Percentiles rank a stretch among this genome's conserved stretches.
These are phyloP conservation scores for Ophiostoma novo-ulmi DNA, from an alignment of 2,329 filamentous ascomycete species.

Conservation along the genomic window DNA sequence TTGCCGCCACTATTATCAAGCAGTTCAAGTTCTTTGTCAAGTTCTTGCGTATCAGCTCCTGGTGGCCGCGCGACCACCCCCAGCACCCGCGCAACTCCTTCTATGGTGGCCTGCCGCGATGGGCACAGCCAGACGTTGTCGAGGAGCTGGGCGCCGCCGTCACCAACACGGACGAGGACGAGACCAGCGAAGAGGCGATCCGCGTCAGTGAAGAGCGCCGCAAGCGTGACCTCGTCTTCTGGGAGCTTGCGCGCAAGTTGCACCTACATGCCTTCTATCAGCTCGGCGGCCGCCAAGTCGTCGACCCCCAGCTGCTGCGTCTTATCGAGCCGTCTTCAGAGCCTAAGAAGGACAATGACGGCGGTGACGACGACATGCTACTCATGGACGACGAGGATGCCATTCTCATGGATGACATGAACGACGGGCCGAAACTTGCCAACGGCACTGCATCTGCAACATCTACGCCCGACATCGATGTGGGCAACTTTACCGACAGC, in stretches of 20 bases:
- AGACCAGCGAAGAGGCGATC: constrained; percentile 63
- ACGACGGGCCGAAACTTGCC: constrained; percentile 36
- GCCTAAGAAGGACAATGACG: constrained; percentile 29
- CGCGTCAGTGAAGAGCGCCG: constrained; percentile 53
- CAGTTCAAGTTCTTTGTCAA: constrained; percentile 94
- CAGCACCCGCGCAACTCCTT: constrained; percentile 40
- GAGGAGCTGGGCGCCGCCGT: constrained; percentile 46
- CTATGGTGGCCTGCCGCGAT: constrained; percentile 67
- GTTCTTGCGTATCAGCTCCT: constrained; percentile 83
- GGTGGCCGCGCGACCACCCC: constrained; percentile 74
- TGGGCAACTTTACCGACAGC: constrained; percentile 38
- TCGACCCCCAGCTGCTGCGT: constrained; percentile 51
- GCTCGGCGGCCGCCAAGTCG: constrained; percentile 66
- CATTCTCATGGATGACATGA: constrained; percentile 29
- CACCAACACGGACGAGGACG: constrained; percentile 64
- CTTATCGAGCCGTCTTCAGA: constrained; percentile 36
- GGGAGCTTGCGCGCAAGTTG: constrained; percentile 68
- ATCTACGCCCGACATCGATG: constrained; percentile 36
- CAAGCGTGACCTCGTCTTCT: constrained; percentile 70
- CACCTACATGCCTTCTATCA: constrained; percentile 87
- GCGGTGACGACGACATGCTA: constrained; percentile 28
- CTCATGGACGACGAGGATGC: constrained; percentile 45
- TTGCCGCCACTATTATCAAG: constrained; percentile 87
- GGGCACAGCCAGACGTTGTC: constrained; percentile 71
- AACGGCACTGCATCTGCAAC: constrained; percentile 18